Conservation (phyloP, 2,329 filamentous ascomycete species). For the Xylariaceae sp. region DNA sequence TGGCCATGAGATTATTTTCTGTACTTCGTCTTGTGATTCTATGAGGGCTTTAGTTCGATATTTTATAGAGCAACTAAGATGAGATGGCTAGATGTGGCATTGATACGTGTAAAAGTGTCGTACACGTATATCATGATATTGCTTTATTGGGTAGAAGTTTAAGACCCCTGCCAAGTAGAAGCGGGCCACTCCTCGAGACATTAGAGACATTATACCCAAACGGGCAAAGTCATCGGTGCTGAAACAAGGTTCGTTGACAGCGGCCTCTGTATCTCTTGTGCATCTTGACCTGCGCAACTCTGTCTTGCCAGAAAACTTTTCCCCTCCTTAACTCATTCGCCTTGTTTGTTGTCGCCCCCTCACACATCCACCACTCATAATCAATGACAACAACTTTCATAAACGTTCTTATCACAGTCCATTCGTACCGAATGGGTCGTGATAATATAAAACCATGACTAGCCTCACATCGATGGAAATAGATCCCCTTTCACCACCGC, state of each 20-base stretch:
- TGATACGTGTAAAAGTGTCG: not conserved
- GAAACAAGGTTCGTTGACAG: not conserved
- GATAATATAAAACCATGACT: constrained; percentile 1
- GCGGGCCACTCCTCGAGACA: not conserved
- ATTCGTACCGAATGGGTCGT: not conserved
- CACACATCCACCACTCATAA: not conserved
- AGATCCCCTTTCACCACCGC: constrained; percentile 12
- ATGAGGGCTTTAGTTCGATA: too few species aligned
- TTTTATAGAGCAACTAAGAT: too few species aligned
- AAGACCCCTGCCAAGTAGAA: constrained; percentile 32
- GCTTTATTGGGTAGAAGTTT: constrained; percentile 29
- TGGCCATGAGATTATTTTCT: too few species aligned
- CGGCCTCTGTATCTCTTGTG: not conserved
- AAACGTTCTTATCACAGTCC: not conserved
- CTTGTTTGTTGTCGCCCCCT: not conserved
- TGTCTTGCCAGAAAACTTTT: constrained; percentile 35
- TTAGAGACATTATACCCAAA: constrained; percentile 23
- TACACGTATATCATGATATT: not conserved
- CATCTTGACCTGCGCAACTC: constrained; percentile 7
- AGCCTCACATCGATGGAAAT: not conserved
- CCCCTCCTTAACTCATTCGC: not conserved
- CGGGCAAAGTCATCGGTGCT: constrained; percentile 8
- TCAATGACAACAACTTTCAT: not conserved
- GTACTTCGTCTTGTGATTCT: too few species aligned
- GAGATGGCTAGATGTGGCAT: not conserved